These are phyloP conservation scores for Euphrasia confusa DNA, from an alignment of 257 asterid species.

Conservation along the genomic window DNA sequence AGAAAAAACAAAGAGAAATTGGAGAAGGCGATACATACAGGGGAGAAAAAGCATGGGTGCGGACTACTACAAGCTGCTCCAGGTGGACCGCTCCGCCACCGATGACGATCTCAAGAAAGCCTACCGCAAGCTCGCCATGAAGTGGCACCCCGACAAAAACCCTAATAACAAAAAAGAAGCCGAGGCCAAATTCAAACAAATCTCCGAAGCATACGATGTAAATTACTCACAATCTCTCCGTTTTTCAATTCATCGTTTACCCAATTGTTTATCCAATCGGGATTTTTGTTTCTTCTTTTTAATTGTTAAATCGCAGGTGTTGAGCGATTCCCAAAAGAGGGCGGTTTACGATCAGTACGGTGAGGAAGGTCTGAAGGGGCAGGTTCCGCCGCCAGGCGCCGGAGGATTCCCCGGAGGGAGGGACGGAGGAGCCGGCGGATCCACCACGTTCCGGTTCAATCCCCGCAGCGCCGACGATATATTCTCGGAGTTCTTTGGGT, in stretches of 20 bases:
- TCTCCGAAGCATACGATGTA: constrained; percentile 67
- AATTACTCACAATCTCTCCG: neutral
- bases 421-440: constrained; percentile 35
- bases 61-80: constrained; percentile 48
- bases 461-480: constrained; percentile 53
- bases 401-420: constrained; percentile 34
- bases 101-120: constrained; percentile 63
- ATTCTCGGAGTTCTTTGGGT: constrained; percentile 44
- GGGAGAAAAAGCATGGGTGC: constrained; percentile 39
- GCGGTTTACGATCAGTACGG: constrained; percentile 55
- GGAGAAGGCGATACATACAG: constrained; percentile 21
- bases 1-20: constrained; percentile 14
- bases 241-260: neutral
- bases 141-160: constrained; percentile 72
- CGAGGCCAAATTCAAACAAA: constrained; percentile 64
- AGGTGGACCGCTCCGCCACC: constrained; percentile 52
- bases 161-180: constrained; percentile 53
- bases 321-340: constrained; percentile 64
- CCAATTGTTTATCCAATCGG: constrained; percentile 7
- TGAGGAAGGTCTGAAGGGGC: constrained; percentile 64
- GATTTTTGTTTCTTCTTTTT: constrained; percentile 4
- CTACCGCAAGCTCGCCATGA: constrained; percentile 62
- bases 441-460: constrained; percentile 38
- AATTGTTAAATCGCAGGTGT: constrained; percentile 32
- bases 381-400: constrained; percentile 55